Percentiles rank a stretch among this genome's conserved stretches.
These are phyloP conservation scores for Gaillardinia entomophila DNA, from an alignment of 805 yeast genomes.

Conservation along the genomic window DNA sequence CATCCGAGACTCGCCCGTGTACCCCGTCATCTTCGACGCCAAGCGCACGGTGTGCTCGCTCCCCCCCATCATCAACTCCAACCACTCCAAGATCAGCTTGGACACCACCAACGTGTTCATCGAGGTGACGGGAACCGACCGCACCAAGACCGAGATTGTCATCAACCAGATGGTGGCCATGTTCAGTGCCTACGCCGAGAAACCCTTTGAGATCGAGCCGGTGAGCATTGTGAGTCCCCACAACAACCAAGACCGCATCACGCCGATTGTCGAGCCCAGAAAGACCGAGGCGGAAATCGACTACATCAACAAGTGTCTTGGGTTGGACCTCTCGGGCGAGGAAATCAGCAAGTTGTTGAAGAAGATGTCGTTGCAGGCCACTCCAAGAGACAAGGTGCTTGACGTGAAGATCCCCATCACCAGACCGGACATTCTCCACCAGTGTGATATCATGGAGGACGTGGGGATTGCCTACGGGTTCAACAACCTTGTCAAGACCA, in stretches of 20 bases:
- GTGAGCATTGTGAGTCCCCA: constrained; percentile 79
- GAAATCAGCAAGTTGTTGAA: constrained; percentile 64
- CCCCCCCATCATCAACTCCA: constrained; percentile 96
- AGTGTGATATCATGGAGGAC: constrained; percentile 98
- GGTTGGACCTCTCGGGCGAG: constrained; percentile 64
- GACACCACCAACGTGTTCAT: constrained; percentile 84
- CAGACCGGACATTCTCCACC: constrained; percentile 92
- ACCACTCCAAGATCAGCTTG: constrained; percentile 80
- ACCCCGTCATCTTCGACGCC: constrained; percentile 83
- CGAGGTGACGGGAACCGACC: constrained; percentile 93
- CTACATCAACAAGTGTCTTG: constrained; percentile 90
- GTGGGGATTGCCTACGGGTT: constrained; percentile 96
- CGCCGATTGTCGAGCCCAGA: constrained; percentile 71
- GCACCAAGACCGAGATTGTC: constrained; percentile 89
- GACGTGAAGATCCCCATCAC: constrained; percentile 83
- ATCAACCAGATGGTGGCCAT: constrained; percentile 89
- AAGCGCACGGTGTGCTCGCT: constrained; percentile 75
- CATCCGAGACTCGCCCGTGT: constrained; percentile 81
- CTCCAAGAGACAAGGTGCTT: constrained; percentile 45
- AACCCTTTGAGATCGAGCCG: constrained; percentile 85
- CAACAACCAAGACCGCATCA: constrained; percentile 65
- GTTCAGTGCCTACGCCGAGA: constrained; percentile 84
- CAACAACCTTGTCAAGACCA: constrained; percentile 76
- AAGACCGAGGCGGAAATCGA: constrained; percentile 65
- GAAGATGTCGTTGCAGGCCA: constrained; percentile 77